Percentiles rank a stretch among this genome's conserved stretches.
phyloP scores from a whole-genome alignment of 495 filamentous ascomycete genomes.

The Pyrenula massariospora region DNA sequence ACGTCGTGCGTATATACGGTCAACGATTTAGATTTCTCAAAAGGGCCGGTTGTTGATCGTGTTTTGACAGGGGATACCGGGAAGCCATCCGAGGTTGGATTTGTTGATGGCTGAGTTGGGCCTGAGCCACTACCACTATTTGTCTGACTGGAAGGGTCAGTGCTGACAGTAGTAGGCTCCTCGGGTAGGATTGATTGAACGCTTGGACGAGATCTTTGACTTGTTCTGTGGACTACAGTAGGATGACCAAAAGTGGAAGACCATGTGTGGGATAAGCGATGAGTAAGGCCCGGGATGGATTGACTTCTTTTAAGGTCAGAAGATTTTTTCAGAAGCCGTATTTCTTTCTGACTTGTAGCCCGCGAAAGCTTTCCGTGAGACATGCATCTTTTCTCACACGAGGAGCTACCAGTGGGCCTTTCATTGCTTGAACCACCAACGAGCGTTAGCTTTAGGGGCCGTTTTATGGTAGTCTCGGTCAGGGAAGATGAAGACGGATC shows the following conservation, averaged over 20 bases:
- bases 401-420: too few relatives aligned
- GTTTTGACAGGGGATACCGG: conserved; percentile 6
- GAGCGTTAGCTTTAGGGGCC: not conserved
- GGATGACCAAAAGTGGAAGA: conserved; percentile 37
- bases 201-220: conserved; percentile 30
- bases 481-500: not conserved
- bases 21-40: not conserved
- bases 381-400: not conserved
- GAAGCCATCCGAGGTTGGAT: conserved; percentile 23
- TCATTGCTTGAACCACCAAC: not conserved
- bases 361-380: conserved; percentile 1
- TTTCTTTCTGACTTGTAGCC: conserved; percentile 6
- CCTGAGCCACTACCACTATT: conserved; percentile 23
- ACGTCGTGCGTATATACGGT: not conserved
- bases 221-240: conserved; percentile 41
- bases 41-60: not conserved
- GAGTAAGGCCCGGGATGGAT: conserved; percentile 17
- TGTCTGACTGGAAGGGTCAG: not conserved
- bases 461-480: not conserved
- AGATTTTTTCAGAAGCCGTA: not conserved
- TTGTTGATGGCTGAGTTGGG: conserved; percentile 20
- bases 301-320: not conserved
- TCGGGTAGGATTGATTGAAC: conserved; percentile 9
- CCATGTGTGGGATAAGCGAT: conserved; percentile 35
- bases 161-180: conserved; percentile 7